Evolutionary conservation across 345 rosid genomes (phyloP), one percentile per base, ranked within the genome.

Genomic region (Boechera stricta): DNA sequence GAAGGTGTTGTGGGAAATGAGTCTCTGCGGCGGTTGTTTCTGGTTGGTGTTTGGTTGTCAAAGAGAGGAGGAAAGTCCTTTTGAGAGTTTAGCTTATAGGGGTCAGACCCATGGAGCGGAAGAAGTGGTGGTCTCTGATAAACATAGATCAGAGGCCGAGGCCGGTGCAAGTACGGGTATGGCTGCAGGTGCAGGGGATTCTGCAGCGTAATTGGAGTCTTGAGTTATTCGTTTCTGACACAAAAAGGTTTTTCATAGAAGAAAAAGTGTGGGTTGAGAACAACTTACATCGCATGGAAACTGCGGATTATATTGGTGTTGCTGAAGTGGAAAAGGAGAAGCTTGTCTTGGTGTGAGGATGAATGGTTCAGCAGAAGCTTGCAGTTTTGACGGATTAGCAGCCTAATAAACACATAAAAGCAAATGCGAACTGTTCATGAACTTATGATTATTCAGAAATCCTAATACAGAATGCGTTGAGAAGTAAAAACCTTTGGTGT

Each of bases 361-460:
- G 61, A 77, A 71, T 55, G 80, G 76, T 18, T 77, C 45, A 29
- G 80, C 76, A 71, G 72, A 12, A 36, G 80, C 67, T 26, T 63
- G 57, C 26, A 77, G 67, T 1, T 64, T 77, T 29, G 76, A 77
- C 6, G 54, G 71, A 45, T 36, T 64, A 56, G 47, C 31, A 64
- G 26, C 72, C 80, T 77, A 49, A 31, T 35, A 64, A 71, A 54
- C 51, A 69, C 9, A 62, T 24, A 5, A 69, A 63, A 63, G 42
- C 59, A 70, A 12, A 70, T 69, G 29, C 54, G 39, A 4, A 63
- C 0, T 9, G 47, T 28, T 53, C 33, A 48, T n/a, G 2, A 48
- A 7, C 53, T 48, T 36, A 38, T 53, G 38, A 48, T 36, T 45
- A 60, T 56, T 44, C 32, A 55, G 51, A 28, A 24, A 57, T 41